A percentile compares a stretch with the other conserved stretches of the same genome.
These are phyloP conservation scores for Deinandra increscens DNA, from an alignment of 129 eudicot species.

Conservation along the genomic window DNA sequence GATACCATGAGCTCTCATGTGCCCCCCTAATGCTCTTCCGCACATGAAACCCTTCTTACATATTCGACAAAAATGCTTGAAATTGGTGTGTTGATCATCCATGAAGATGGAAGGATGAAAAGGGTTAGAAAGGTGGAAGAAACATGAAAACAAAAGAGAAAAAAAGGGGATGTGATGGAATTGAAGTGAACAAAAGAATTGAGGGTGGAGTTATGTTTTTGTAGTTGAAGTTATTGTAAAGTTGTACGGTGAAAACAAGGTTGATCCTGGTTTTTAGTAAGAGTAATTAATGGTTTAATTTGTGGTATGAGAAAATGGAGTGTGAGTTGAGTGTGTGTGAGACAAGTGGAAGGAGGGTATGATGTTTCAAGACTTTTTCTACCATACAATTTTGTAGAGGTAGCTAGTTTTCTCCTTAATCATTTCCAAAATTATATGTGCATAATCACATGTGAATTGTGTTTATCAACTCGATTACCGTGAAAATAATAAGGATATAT, in stretches of 20 bases:
- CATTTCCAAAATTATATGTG: neutral
- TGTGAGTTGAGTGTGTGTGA: conserved; percentile 51
- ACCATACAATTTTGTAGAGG: conserved; percentile 10
- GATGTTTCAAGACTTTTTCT: conserved; percentile 41
- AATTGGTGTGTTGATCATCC: conserved; percentile 68
- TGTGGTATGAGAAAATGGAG: conserved; percentile 43
- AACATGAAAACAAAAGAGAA: conserved; percentile 1
- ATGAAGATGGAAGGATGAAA: conserved; percentile 24
- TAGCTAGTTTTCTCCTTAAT: conserved; percentile 13
- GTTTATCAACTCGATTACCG: too few species aligned
- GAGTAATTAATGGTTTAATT: conserved; percentile 44
- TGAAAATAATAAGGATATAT: too few species aligned
- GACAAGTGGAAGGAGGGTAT: conserved; percentile 60
- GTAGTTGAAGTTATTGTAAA: conserved; percentile 57
- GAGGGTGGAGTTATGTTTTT: conserved; percentile 50
- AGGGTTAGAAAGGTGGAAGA: conserved; percentile 11
- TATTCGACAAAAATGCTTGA: conserved; percentile 73
- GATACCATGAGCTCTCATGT: conserved; percentile 89
- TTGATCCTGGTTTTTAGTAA: conserved; percentile 77
- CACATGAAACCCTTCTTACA: conserved; percentile 96
- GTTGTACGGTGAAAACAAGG: conserved; percentile 56
- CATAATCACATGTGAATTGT: neutral
- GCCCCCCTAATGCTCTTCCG: conserved; percentile 95
- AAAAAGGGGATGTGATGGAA: neutral
- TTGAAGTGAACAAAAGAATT: conserved; percentile 27